Evolutionary conservation across 169 alveolate genomes (phyloP), one percentile per base, ranked within the genome.

Genomic region (Eimeria maxima): DNA sequence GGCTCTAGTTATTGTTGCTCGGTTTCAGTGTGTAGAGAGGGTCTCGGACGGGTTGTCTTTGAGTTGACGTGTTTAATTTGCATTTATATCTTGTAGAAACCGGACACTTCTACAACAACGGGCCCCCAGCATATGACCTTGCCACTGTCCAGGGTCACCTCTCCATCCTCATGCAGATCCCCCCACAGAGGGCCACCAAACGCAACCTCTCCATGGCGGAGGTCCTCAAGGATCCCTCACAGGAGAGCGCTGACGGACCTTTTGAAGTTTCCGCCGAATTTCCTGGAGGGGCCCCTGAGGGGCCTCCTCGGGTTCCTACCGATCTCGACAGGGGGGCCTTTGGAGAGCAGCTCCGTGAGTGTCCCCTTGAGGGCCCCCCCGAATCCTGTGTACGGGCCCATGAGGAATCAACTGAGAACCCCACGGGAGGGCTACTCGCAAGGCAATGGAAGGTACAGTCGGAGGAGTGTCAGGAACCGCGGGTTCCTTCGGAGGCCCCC

Each of bases 151-250:
- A 69, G 47, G 81, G 81, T 20, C 27, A 27, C 53, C 53, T 4
- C 84, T 8, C 29, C 20, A 73, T 3, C 84, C 57, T 7, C 6
- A 38, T 73, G 84, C n/a, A 4, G 11, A 16, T 13, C 84, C 5
- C 84, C 84, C 55, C 84, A 71, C 47, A 42, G 55, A 57, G 84
- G 84, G 84, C 84, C 53, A 50, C 84, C 84, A 3, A 27, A 20
- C 69, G 20, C 4, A 11, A 0, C n/a, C 20, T 20, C 38, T 33
- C 38, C 5, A 11, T 60, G 20, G 2, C 20, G 47, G 81, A 50
- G 45, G 81, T n/a, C 81, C 81, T 47, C 45, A 5, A n/a, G 81
- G 42, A 22, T 44, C 81, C 42, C 81, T 20, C 60, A 11, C 16
- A 53, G 0, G 16, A 53, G 16, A 11, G 16, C 60, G 20, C 81